Conservation (phyloP, 805 yeast genomes). For the Candida quercuum region DNA sequence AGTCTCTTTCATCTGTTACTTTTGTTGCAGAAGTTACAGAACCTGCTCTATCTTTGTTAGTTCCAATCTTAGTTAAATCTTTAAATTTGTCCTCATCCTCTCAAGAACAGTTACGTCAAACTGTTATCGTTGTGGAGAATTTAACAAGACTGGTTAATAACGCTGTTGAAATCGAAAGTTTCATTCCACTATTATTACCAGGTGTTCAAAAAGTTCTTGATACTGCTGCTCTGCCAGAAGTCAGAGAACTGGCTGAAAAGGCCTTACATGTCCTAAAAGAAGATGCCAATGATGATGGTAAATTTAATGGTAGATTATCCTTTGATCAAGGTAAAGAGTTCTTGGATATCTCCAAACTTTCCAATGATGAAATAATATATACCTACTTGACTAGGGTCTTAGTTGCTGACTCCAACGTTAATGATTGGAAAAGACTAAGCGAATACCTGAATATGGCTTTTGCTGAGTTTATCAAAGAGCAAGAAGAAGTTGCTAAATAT, state of each 20-base stretch:
- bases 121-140: constrained; percentile 93
- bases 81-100: constrained; percentile 77
- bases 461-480: constrained; percentile 30
- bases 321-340: constrained; percentile 46
- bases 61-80: constrained; percentile 88
- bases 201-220: constrained; percentile 84
- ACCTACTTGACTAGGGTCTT: constrained; percentile 49
- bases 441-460: constrained; percentile 45
- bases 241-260: constrained; percentile 85
- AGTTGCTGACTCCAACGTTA: constrained; percentile 63
- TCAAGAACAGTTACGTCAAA: constrained; percentile 94
- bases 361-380: constrained; percentile 34
- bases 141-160: constrained; percentile 92
- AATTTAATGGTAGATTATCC: constrained; percentile 71
- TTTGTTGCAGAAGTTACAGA: constrained; percentile 98
- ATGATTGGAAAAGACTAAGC: constrained; percentile 59
- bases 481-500: constrained; percentile 32
- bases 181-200: constrained; percentile 84
- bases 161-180: constrained; percentile 83
- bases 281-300: constrained; percentile 71
- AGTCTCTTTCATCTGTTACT: constrained; percentile 85
- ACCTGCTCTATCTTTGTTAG: constrained; percentile 85
- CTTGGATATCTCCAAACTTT: constrained; percentile 25
- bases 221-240: constrained; percentile 94
- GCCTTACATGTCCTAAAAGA: constrained; percentile 78